Base-by-base conservation (phyloP, 2,329 filamentous ascomycete species). In the Ustilaginoidea virens region DNA sequence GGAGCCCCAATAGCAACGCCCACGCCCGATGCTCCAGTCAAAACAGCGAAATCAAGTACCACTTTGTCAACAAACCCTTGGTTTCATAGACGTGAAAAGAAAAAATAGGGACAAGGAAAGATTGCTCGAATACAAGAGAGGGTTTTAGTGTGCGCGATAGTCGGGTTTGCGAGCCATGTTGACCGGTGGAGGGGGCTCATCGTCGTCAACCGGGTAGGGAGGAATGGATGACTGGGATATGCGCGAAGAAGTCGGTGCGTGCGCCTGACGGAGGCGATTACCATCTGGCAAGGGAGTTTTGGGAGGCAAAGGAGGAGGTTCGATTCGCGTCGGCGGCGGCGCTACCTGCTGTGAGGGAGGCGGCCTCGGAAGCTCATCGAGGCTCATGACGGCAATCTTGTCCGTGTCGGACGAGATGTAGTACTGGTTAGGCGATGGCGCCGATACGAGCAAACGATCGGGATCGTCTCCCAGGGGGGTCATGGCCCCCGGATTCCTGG, bases 131-230 rank as follows among this genome's bases (percentile, higher is more conserved):
- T n/a, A n/a, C n/a, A n/a, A n/a, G n/a, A n/a, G n/a, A n/a, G n/a
- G n/a, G n/a, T n/a, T 10, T 21, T 32, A 35, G 14, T 14, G 25
- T 16, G 30, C 57, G 32, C 60, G 63, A 41, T 76, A 81, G 27
- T 80, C 76, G 1, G 87, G 87, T 51, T 94, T 94, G 40, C 76
- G 72, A 25, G 79, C 74, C 66, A 83, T 80, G 44, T 92, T 92
- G 6, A 92, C 83, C 5, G 69, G 62, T 3, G 87, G 87, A 12
- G 87, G 86, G 17, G 79, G 76, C 16, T 78, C 80, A 43, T 92
- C 79, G 25, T 72, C 77, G 23, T 74, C 75, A 27, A 81, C 55
- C 0, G 87, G 87, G 49, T 94, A 94, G 1, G 85, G 85, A 19
- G 81, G 64, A 7, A 58, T 49, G 1, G 50, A 36, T 5, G 47